Conservation (phyloP, 2,329 filamentous ascomycete genomes). For the Ascochyta lentis region DNA sequence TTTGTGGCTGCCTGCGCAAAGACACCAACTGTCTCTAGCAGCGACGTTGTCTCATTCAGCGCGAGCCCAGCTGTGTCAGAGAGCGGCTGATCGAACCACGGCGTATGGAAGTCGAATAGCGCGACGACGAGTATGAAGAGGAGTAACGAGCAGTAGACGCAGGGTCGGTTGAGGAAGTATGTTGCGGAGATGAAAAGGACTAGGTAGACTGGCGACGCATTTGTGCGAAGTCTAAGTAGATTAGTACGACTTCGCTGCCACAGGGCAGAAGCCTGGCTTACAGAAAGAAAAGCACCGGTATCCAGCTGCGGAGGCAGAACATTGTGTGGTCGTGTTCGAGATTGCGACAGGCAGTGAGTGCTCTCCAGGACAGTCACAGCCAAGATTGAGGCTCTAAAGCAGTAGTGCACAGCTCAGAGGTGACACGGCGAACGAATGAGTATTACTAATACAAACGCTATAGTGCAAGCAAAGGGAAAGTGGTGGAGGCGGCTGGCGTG, state of each 20-base stretch:
- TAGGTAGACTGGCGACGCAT: slow-evolving; percentile 58
- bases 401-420: slow-evolving; percentile 6
- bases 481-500: slow-evolving; percentile 20
- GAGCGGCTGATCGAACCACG: slow-evolving; percentile 88
- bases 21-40: slow-evolving; percentile 65
- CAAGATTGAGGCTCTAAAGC: not conserved
- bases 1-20: slow-evolving; percentile 70
- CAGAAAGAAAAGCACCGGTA: slow-evolving; percentile 60
- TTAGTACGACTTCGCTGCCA: not conserved
- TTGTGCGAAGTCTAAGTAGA: slow-evolving; percentile 47
- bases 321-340: slow-evolving; percentile 50
- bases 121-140: slow-evolving; percentile 94
- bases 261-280: slow-evolving; percentile 42
- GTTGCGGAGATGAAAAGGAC: slow-evolving; percentile 76
- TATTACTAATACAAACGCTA: slow-evolving; percentile 19
- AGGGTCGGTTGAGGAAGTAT: slow-evolving; percentile 95
- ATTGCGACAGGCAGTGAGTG: not conserved
- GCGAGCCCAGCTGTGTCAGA: slow-evolving; percentile 40
- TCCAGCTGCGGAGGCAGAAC: slow-evolving; percentile 71
- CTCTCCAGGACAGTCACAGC: not conserved
- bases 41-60: slow-evolving; percentile 49
- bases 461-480: slow-evolving; percentile 6
- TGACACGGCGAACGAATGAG: slow-evolving; percentile 18
- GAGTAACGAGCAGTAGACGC: slow-evolving; percentile 96
- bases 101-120: slow-evolving; percentile 89